Conservation (phyloP, 2,329 filamentous ascomycete species). For the Pseudogymnoascus sp. region DNA sequence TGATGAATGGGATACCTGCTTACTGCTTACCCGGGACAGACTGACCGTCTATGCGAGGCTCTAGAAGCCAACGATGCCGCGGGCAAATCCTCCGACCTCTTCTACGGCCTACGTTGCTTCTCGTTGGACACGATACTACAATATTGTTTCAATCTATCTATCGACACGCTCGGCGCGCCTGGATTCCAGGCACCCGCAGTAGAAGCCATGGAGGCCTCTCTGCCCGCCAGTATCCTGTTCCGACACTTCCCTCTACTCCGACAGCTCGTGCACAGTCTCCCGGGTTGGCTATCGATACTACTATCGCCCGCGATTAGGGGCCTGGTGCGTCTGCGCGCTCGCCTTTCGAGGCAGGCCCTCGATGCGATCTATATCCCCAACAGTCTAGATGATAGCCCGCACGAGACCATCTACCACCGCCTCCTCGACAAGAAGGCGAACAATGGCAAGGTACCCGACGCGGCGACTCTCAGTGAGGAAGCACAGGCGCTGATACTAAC, state of each 20-base stretch:
- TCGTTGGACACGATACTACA: constrained; percentile 29
- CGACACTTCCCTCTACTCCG: constrained; percentile 28
- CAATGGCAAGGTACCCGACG: constrained; percentile 19
- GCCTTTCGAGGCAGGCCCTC: constrained; percentile 20
- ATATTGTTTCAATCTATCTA: constrained; percentile 32
- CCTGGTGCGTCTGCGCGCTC: constrained; percentile 15
- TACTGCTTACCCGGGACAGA: constrained; percentile 10
- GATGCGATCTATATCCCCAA: constrained; percentile 21
- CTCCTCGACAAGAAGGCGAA: constrained; percentile 25
- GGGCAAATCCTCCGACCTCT: constrained; percentile 20
- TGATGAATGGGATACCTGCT: not conserved
- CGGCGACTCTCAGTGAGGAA: constrained; percentile 32
- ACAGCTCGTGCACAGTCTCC: constrained; percentile 15
- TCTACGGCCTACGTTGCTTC: constrained; percentile 26
- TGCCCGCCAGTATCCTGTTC: constrained; percentile 28
- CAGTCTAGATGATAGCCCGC: constrained; percentile 20
- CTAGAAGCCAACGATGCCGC: constrained; percentile 20
- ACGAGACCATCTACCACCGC: constrained; percentile 28
- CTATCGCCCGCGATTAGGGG: constrained; percentile 17
- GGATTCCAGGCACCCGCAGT: constrained; percentile 33
- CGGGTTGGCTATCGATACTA: constrained; percentile 15
- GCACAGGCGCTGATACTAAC: constrained; percentile 36
- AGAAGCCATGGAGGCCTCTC: constrained; percentile 29
- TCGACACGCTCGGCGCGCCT: constrained; percentile 29
- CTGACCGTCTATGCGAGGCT: constrained; percentile 24